Evolutionary conservation across 2,329 filamentous ascomycete genomes (phyloP), one percentile per base, ranked within the genome.

Genomic region (Blastomyces parvus): DNA sequence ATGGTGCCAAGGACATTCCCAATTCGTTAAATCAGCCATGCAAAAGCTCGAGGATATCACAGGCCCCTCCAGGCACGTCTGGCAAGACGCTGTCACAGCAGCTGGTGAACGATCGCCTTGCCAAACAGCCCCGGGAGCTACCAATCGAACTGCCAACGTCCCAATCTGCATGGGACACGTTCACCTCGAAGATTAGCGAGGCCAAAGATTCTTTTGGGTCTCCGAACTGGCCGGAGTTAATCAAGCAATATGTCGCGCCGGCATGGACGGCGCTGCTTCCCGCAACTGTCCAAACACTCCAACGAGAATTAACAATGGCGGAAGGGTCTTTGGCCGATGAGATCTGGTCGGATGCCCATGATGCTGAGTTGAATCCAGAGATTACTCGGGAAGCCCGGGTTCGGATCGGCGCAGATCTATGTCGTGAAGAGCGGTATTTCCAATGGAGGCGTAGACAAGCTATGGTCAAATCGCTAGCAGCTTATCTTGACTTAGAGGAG

Each of bases 331-430:
- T 99, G 52, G 91, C 93, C 14, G 88, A 95, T 71, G 90, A 97
- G 68, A 94, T 99, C 64, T 97, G 94, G 94, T 81, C 82, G 67
- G 93, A 97, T 70, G 91, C 94, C 0, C 89, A 91, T 64, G 90
- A 97, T 71, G 86, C 91, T 0, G 81, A 85, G 58, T 81, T 89
- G 66, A 90, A 97, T 69, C 93, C 93, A 0, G 94, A 99, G 73
- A 95, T 97, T 64, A 79, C 85, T 40, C 91, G 88, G 78, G 85
- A 90, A 50, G 92, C 93, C 22, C 81, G 79, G 25, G 94, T 99
- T 1, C 85, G 94, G 27, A 86, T 97, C 3, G 94, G 92, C 0
- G 79, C 85, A 22, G 86, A 90, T 8, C 81, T 99, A 0, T 97
- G 94, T 68, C 80, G 85, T 0, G 91, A 97, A 65, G 94, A 99